Evolutionary conservation across 176 grass and related monocot genomes (phyloP), one percentile per base, ranked within the genome.

Genomic region (Poa pratensis): DNA sequence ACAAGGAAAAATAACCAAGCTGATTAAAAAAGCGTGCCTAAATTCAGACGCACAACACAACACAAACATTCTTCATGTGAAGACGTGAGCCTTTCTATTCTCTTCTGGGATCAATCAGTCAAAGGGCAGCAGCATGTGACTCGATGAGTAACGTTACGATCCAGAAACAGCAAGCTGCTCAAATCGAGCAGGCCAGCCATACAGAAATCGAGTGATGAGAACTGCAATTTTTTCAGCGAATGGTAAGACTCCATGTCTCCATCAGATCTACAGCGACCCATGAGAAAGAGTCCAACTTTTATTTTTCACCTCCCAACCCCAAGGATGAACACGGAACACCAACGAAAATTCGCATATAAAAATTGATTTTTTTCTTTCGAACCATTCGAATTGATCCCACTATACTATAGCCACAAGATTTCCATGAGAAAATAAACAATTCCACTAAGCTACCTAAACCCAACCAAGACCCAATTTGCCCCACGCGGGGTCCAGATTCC

Each of bases 21-120:
- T 26, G 26, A 57, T 39, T 90, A 1, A 12, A 23, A 14, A 13
- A 57, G 75, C 37, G 37, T 74, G 66, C 66, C 23, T 58, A 17
- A 86, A 90, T 79, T 62, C 46, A 78, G 23, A 73, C 69, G 71
- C 65, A 90, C 24, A 66, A 67, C 65, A 90, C 24, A 66, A 67
- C 32, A 65, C 19, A 82, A 50, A 11, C 75, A 79, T 87, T 83
- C 40, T 84, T 87, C 89, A 80, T 80, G 89, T 90, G 85, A 79
- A 42, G 69, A 34, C n/a, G 16, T 75, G 40, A 80, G 59, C 49
- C 2, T 69, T 90, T 59, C 68, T 68, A 66, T 59, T 76, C 84
- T 83, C 67, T 59, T 80, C 20, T 22, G 77, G 66, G 77, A 79
- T 65, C 23, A 57, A 78, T 77, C 63, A 45, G 83, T 72, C 72